Evolutionary conservation across 73 alveolate genomes (phyloP), one percentile per base, ranked within the genome.

Genomic region (Paramecium sexaurelia): DNA sequence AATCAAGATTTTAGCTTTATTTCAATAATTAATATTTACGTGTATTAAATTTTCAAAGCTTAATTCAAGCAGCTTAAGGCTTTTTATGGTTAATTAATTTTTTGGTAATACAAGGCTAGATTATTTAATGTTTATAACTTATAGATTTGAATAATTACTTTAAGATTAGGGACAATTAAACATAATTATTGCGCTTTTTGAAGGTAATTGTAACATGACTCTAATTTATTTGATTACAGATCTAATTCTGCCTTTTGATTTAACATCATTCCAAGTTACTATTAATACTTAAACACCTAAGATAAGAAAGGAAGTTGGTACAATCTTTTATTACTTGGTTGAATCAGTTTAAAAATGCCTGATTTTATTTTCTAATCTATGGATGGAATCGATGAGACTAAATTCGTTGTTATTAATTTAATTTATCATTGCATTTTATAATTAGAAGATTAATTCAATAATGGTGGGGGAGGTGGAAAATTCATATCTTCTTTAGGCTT

Each of bases 211-310:
- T 61, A 61, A 61, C 83, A 61, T 5, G 83, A 61, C 26, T 61
- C 83, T 6, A 61, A 61, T 61, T 61, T 61, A 27, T 61, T 61
- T 29, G 7, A 29, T 32, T 61, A 9, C 0, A 61, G 47, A 11
- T 61, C 83, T 61, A 19, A 61, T 11, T 61, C 83, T 29, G 83
- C 83, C 24, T 61, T 61, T 24, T 61, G n/a, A 61, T 61, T 61
- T 2, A 61, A 11, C 83, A 61, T 61, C n/a, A 29, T 61, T 29
- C 83, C 83, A 26, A 61, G 83, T 61, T 61, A 24, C 26, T 61
- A 9, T 61, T 61, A 61, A 61, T 61, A 61, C 13, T 61, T 61
- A 29, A 26, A 32, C 13, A 61, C 43, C 83, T 61, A 61, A 2
- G 10, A 61, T 61, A 15, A 26, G 57, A 22, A 45, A 3, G 1